These are phyloP conservation scores for Ustilago sp. DNA, from an alignment of 1,284 basidiomycete genomes.

Conservation along the genomic window DNA sequence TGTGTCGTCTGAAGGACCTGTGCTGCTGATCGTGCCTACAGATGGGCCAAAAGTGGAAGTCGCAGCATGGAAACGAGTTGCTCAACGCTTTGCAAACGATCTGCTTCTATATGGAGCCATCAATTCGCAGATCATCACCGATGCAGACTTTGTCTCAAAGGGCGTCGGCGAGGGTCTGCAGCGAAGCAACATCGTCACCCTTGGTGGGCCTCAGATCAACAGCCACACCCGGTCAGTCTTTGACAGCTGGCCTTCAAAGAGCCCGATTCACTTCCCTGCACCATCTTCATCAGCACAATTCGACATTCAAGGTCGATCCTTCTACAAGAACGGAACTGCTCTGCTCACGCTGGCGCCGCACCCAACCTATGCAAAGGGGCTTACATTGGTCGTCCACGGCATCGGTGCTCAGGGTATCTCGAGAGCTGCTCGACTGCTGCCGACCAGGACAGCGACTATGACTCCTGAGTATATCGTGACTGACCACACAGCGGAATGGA, in stretches of 20 bases:
- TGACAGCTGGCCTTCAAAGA: constrained; percentile 15
- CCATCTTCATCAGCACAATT: constrained; percentile 32
- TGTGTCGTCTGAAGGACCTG: constrained; percentile 30
- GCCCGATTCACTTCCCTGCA: constrained; percentile 25
- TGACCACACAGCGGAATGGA: constrained; percentile 30
- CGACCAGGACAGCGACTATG: constrained; percentile 49
- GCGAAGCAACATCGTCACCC: constrained; percentile 32
- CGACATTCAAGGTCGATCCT: constrained; percentile 32
- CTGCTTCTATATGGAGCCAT: constrained; percentile 41
- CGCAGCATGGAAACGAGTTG: constrained; percentile 23
- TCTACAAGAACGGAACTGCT: constrained; percentile 34
- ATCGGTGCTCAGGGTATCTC: constrained; percentile 32
- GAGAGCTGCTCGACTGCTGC: constrained; percentile 44
- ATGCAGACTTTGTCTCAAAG: constrained; percentile 15
- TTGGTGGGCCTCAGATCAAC: constrained; percentile 48
- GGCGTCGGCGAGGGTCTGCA: background rate
- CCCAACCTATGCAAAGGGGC: constrained; percentile 3
- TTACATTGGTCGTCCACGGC: constrained; percentile 37
- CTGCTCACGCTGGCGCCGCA: constrained; percentile 33
- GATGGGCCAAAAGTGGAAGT: constrained; percentile 9
- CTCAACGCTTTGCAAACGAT: constrained; percentile 38
- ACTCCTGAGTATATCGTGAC: constrained; percentile 54
- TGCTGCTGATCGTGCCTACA: constrained; percentile 41
- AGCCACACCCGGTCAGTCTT: constrained; percentile 19
- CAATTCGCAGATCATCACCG: constrained; percentile 45